These are phyloP conservation scores for Meira miltonrushii DNA, from an alignment of 1,284 basidiomycete genomes.

Conservation along the genomic window DNA sequence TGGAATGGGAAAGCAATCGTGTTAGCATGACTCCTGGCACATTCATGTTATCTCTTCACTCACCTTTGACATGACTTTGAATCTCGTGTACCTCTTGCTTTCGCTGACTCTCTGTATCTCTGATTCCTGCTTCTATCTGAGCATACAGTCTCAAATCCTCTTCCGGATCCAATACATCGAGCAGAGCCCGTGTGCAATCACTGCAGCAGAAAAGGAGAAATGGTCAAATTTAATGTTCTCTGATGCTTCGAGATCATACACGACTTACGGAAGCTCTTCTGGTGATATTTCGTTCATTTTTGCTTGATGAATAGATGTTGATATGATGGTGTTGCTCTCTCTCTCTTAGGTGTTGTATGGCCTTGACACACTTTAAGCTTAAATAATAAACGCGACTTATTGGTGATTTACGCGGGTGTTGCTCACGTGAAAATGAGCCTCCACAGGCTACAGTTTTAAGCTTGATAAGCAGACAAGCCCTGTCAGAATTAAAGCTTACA, in stretches of 20 bases:
- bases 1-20: neutral
- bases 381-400: neutral
- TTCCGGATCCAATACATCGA: conserved; percentile 4
- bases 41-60: neutral
- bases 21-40: neutral
- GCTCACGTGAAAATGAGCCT: too few relatives aligned
- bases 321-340: neutral
- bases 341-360: neutral
- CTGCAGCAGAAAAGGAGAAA: neutral
- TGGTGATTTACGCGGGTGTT: neutral
- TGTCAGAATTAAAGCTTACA: too few relatives aligned
- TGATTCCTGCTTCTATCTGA: neutral
- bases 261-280: neutral
- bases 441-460: too few relatives aligned
- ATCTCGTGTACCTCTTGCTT: neutral
- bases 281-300: neutral
- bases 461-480: too few relatives aligned
- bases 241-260: neutral
- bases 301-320: neutral
- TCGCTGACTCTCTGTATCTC: neutral
- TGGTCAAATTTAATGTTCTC: neutral
- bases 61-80: conserved; percentile 1
- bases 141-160: neutral
- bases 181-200: neutral
- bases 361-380: neutral